Evolutionary conservation across 306 rosid species (phyloP).

Genomic region (Sechiopsis laciniata): DNA sequence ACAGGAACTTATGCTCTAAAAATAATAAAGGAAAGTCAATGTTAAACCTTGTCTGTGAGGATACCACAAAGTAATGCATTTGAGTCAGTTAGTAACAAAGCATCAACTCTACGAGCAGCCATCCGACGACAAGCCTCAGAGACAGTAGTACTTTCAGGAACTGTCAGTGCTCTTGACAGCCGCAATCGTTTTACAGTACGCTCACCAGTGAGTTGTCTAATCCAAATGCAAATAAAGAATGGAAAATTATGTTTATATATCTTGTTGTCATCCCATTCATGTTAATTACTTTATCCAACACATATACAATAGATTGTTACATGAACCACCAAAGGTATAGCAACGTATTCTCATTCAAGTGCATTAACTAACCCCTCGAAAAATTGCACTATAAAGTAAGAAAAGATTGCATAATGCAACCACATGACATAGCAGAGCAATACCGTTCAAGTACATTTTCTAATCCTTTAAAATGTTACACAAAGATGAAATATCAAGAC

Average conservation of each 20-base stretch:
- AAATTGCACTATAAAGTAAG: not conserved
- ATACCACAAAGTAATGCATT: conserved; percentile 95
- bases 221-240: conserved; percentile 27
- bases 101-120: conserved; percentile 90
- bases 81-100: conserved; percentile 80
- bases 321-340: not conserved
- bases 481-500: not conserved
- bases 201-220: conserved; percentile 71
- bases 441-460: not conserved
- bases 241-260: not conserved
- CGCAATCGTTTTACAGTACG: conserved; percentile 78
- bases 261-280: conserved; percentile 4
- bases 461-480: not conserved
- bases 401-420: not conserved
- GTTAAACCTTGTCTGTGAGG: conserved; percentile 85
- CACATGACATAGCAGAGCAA: not conserved
- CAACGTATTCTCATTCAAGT: not conserved
- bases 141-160: conserved; percentile 73
- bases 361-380: not conserved
- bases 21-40: conserved; percentile 2
- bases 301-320: not conserved
- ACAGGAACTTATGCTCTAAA: not conserved
- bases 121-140: conserved; percentile 80
- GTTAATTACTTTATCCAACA: conserved; percentile 9
- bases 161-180: conserved; percentile 81